These are phyloP conservation scores for Phytopythium aichiense DNA, from an alignment of 352 stramenopile genomes.

Conservation along the genomic window DNA sequence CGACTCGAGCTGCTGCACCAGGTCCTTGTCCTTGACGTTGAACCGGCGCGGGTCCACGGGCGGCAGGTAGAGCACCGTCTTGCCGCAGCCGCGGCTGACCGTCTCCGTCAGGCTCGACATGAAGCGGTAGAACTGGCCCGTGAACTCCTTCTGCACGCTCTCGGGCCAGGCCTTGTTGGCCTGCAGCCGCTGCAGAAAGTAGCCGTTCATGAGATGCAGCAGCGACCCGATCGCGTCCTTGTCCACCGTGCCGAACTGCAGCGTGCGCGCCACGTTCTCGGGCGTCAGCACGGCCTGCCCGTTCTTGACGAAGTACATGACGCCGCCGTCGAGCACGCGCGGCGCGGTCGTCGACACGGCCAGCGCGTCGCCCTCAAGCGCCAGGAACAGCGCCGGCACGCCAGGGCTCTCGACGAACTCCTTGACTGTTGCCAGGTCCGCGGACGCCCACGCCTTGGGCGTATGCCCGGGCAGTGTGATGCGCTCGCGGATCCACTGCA, in stretches of 20 bases:
- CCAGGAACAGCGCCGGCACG: conserved; percentile 69
- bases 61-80: conserved; percentile 93
- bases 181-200: conserved; percentile 78
- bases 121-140: conserved; percentile 92
- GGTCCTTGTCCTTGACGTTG: conserved; percentile 92
- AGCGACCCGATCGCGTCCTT: conserved; percentile 77
- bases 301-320: conserved; percentile 91
- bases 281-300: conserved; percentile 63
- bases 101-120: conserved; percentile 95
- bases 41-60: conserved; percentile 77
- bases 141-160: conserved; percentile 93
- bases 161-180: conserved; percentile 88
- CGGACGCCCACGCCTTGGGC: conserved; percentile 65
- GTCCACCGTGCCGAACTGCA: conserved; percentile 79
- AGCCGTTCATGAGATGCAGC: conserved; percentile 83
- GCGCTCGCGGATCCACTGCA: conserved; percentile 83
- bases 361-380: conserved; percentile 39
- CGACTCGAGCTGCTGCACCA: conserved; percentile 94
- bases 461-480: conserved; percentile 71
- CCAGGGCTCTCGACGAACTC: conserved; percentile 74
- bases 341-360: conserved; percentile 54
- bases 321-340: conserved; percentile 25
- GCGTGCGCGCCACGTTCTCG: conserved; percentile 40
- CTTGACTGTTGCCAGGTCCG: conserved; percentile 77
- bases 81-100: conserved; percentile 85